Conservation (phyloP, 75 land plant species). For the Picea sitchensis region DNA sequence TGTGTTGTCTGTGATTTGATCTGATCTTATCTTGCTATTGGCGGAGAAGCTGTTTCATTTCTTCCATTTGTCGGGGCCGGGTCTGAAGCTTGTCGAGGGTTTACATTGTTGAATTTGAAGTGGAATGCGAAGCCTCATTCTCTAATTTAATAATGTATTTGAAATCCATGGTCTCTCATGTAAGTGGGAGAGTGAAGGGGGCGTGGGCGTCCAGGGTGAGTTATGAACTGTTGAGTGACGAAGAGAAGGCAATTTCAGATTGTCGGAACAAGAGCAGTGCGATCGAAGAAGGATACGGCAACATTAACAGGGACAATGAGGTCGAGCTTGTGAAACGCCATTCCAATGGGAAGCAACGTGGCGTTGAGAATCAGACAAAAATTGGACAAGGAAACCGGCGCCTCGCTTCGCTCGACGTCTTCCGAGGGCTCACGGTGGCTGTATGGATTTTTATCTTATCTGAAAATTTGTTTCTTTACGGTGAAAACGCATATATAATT, state of each 20-base stretch:
- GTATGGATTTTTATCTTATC: conserved; percentile 22
- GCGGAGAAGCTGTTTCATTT: no score
- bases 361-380: neutral
- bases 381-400: conserved; percentile 7
- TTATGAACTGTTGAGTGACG: neutral
- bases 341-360: neutral
- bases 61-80: no score
- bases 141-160: neutral
- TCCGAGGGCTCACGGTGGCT: conserved; percentile 75
- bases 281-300: neutral
- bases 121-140: no score
- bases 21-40: no score
- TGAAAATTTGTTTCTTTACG: no score
- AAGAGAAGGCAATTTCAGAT: neutral
- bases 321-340: neutral
- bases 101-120: no score
- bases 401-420: conserved; percentile 66
- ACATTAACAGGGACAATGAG: neutral
- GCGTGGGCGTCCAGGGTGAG: neutral
- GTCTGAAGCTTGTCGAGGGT: no score
- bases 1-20: no score
- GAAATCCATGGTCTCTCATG: neutral
- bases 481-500: no score
- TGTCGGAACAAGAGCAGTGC: neutral
- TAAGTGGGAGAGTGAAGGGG: neutral